These are phyloP conservation scores for Endothia cerciana DNA, from an alignment of 2,329 filamentous ascomycete species.

Conservation along the genomic window DNA sequence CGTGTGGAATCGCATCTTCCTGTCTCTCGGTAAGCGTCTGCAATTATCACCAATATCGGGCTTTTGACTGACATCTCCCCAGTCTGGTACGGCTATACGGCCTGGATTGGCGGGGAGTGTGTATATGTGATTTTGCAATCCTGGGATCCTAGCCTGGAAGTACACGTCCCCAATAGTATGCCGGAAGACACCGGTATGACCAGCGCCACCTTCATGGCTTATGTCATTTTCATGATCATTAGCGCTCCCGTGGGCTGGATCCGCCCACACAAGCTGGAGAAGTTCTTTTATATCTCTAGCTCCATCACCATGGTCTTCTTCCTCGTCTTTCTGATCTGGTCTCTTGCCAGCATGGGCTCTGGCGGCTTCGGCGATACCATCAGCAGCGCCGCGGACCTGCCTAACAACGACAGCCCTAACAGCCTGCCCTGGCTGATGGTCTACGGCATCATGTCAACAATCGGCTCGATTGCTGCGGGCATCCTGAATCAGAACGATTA, in stretches of 20 bases:
- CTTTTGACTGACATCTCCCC: background rate
- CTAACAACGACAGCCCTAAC: conserved; percentile 36
- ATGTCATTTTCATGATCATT: conserved; percentile 49
- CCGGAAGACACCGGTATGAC: conserved; percentile 47
- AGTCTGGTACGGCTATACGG: conserved; percentile 47
- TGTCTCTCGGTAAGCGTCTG: conserved; percentile 47
- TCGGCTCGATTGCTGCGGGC: conserved; percentile 44
- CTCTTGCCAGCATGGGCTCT: conserved; percentile 46
- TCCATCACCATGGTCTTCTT: conserved; percentile 46
- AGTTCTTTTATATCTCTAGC: conserved; percentile 47
- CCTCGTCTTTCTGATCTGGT: conserved; percentile 48
- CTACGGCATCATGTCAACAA: conserved; percentile 42
- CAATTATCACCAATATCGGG: conserved; percentile 36
- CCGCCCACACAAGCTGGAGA: conserved; percentile 47
- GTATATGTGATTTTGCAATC: conserved; percentile 50
- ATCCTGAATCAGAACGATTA: conserved; percentile 47
- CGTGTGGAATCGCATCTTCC: conserved; percentile 49
- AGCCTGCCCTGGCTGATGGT: conserved; percentile 44
- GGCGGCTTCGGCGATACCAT: conserved; percentile 44
- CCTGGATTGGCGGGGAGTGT: conserved; percentile 52
- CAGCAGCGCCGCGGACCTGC: conserved; percentile 32
- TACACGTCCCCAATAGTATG: conserved; percentile 47
- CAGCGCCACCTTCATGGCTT: conserved; percentile 47
- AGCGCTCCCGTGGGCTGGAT: conserved; percentile 50
- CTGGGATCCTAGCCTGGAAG: conserved; percentile 48